phyloP scores from a whole-genome alignment of 1,139 yeast species.

The Pichiaceae sp. region DNA sequence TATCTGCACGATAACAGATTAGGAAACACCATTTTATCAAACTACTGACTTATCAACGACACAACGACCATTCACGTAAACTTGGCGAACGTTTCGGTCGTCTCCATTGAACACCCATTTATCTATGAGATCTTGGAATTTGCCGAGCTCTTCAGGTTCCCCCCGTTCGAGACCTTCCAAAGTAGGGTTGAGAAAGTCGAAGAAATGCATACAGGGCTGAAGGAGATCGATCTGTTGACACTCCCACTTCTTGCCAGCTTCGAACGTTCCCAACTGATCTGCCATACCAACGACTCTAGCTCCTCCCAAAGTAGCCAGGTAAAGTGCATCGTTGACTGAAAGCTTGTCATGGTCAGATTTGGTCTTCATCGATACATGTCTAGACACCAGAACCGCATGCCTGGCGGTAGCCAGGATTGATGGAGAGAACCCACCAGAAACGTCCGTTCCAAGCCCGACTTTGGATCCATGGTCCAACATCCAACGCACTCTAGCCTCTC shows the following conservation, averaged over 20 bases:
- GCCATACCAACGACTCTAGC: constrained; percentile 66
- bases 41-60: too few relatives aligned
- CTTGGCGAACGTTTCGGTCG: constrained; percentile 72
- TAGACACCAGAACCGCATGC: constrained; percentile 75
- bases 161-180: constrained; percentile 18
- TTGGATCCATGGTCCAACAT: constrained; percentile 59
- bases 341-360: constrained; percentile 40
- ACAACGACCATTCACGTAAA: too few relatives aligned
- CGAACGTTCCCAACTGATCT: constrained; percentile 59
- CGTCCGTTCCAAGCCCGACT: constrained; percentile 85
- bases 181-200: constrained; percentile 53
- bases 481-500: constrained; percentile 79
- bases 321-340: constrained; percentile 63
- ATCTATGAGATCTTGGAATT: constrained; percentile 50
- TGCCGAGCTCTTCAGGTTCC: constrained; percentile 7
- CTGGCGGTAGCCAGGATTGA: constrained; percentile 70
- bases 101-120: constrained; percentile 97
- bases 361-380: constrained; percentile 67
- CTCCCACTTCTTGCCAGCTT: constrained; percentile 73
- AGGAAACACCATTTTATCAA: too few relatives aligned
- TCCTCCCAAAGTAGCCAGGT: constrained; percentile 84
- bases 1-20: too few relatives aligned
- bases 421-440: constrained; percentile 85
- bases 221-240: constrained; percentile 70
- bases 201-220: constrained; percentile 65